Evolutionary conservation across 306 rosid genomes (phyloP).

Genomic region (Parietaria judaica): DNA sequence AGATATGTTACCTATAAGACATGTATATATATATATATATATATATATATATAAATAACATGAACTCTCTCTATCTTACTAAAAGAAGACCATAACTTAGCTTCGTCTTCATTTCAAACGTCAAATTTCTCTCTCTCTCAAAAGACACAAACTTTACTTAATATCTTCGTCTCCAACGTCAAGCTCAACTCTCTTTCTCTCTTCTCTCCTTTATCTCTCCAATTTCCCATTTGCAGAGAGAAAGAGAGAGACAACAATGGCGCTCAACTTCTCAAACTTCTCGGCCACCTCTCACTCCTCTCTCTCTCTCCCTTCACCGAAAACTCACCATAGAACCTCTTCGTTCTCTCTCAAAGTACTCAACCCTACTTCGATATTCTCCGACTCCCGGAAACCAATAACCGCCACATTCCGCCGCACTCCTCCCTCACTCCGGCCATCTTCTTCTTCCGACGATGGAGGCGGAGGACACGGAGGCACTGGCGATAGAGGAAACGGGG

Average conservation of each 20-base stretch:
- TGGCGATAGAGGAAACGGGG: neutral
- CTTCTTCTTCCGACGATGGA: neutral
- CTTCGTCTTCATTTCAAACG: no score
- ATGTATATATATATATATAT: neutral
- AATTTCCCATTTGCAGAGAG: neutral
- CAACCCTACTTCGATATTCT: conserved; percentile 1
- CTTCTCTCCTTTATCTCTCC: neutral
- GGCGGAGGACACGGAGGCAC: conserved; percentile 9
- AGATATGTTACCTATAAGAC: no score
- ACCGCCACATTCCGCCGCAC: neutral
- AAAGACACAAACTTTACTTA: no score
- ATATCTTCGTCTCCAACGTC: no score
- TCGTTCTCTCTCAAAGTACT: conserved; percentile 6
- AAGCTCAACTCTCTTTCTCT: no score
- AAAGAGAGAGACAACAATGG: conserved; percentile 31
- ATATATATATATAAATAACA: no score
- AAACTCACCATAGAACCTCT: conserved; percentile 6
- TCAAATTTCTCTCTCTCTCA: no score
- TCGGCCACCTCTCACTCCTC: conserved; percentile 12
- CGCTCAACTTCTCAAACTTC: conserved; percentile 38
- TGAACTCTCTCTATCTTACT: no score
- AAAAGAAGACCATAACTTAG: no score
- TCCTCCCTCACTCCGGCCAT: neutral
- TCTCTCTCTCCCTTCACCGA: conserved; percentile 24
- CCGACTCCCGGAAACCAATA: conserved; percentile 1